Evolutionary conservation across 2,329 filamentous ascomycete species (phyloP).

Genomic region (Aureobasidium sp.): DNA sequence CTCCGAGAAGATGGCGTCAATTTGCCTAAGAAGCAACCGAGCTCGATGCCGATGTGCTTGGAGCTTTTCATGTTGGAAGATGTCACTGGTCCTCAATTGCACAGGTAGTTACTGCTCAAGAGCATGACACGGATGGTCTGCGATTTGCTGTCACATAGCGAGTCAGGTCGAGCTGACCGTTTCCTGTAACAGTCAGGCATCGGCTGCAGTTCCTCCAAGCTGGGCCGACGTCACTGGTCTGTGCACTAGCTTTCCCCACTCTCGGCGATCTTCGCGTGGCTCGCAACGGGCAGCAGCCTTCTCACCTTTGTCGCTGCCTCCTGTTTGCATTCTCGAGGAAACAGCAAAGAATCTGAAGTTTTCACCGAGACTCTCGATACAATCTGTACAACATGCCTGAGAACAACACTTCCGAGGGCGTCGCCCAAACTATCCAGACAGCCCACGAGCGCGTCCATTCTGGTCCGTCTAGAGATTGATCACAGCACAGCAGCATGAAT

Average conservation of each 20-base stretch:
- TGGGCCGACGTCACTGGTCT: neutral
- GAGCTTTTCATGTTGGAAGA: neutral
- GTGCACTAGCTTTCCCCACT: constrained; percentile 9
- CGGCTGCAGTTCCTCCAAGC: neutral
- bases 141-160: neutral
- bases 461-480: neutral
- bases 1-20: neutral
- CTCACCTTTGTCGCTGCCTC: neutral
- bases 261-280: neutral
- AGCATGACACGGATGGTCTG: neutral
- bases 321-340: neutral
- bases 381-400: neutral
- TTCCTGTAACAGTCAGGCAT: neutral
- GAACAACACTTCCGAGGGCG: constrained; percentile 8
- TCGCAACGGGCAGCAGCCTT: constrained; percentile 4
- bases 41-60: neutral
- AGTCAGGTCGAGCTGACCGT: neutral
- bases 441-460: constrained; percentile 9
- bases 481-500: neutral
- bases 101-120: neutral
- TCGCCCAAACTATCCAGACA: neutral
- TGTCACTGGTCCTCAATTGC: neutral
- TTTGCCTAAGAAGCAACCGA: no score
- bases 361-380: neutral
- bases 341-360: neutral